These are phyloP conservation scores for Purpureocillium takamizusanense DNA, from an alignment of 2,329 filamentous ascomycete genomes.

Conservation along the genomic window DNA sequence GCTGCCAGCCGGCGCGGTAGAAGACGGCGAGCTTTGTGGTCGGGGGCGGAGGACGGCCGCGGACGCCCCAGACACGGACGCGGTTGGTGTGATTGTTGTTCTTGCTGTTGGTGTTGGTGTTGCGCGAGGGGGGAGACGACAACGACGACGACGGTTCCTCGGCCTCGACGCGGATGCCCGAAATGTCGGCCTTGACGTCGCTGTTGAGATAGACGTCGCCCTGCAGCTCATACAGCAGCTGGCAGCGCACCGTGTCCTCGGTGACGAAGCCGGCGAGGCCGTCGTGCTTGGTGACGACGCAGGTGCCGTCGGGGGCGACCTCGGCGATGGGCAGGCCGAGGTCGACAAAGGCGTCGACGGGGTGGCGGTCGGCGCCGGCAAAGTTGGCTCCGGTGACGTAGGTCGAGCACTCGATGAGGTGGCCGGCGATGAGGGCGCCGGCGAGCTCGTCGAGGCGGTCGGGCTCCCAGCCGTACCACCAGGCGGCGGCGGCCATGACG, in stretches of 20 bases:
- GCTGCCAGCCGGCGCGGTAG: slow-evolving; percentile 37
- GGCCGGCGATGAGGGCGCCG: slow-evolving; percentile 33
- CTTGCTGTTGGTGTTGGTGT: no score
- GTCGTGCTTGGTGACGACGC: slow-evolving; percentile 38
- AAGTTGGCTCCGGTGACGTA: slow-evolving; percentile 46
- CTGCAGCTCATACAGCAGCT: slow-evolving; percentile 41
- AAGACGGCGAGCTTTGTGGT: slow-evolving; percentile 44
- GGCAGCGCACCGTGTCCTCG: slow-evolving; percentile 27
- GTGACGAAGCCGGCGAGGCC: slow-evolving; percentile 31
- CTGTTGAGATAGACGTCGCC: slow-evolving; percentile 37
- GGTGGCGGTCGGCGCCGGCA: slow-evolving; percentile 25
- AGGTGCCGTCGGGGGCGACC: slow-evolving; percentile 32
- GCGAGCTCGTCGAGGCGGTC: slow-evolving; percentile 36
- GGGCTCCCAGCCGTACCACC: slow-evolving; percentile 39
- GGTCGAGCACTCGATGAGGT: slow-evolving; percentile 41
- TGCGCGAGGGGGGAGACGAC: no score
- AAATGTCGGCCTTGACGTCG: slow-evolving; percentile 34
- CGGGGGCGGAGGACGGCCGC: slow-evolving; percentile 33
- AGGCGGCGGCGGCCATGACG: slow-evolving; percentile 43
- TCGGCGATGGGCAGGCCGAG: slow-evolving; percentile 41
- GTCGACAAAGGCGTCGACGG: slow-evolving; percentile 14
- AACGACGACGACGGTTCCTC: slow-evolving; percentile 7
- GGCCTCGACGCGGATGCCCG: slow-evolving; percentile 23
- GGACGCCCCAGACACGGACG: slow-evolving; percentile 30
- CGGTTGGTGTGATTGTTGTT: no score